phyloP scores from a whole-genome alignment of 2,329 filamentous ascomycete genomes.

The Clonostachys sp. region DNA sequence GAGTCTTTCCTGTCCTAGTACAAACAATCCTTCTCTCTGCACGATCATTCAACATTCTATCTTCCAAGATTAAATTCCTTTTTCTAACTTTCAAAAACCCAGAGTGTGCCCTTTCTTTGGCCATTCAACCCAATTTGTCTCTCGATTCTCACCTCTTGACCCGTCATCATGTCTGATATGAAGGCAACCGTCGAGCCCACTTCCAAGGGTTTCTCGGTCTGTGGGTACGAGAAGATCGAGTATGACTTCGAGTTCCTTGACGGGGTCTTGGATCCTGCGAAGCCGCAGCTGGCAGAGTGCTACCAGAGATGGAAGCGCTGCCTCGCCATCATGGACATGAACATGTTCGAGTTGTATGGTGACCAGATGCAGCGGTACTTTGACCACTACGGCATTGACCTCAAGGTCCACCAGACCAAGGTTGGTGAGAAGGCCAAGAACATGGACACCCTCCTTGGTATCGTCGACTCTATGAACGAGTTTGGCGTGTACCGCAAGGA shows the following conservation, averaged over 20 bases:
- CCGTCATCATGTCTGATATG: slow-evolving; percentile 60
- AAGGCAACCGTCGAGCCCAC: slow-evolving; percentile 62
- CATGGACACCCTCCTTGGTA: slow-evolving; percentile 63
- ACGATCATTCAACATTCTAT: not conserved
- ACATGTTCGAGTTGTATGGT: slow-evolving; percentile 67
- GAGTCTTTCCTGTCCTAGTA: too few species aligned
- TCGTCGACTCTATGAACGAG: slow-evolving; percentile 70
- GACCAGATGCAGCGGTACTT: slow-evolving; percentile 64
- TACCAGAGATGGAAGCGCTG: slow-evolving; percentile 63
- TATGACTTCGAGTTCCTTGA: slow-evolving; percentile 74
- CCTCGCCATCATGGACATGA: slow-evolving; percentile 65
- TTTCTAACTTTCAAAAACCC: not conserved
- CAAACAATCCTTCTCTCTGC: too few species aligned
- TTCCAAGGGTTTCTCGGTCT: slow-evolving; percentile 62
- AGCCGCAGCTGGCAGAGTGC: slow-evolving; percentile 58
- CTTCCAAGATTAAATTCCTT: not conserved
- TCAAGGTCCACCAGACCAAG: slow-evolving; percentile 67
- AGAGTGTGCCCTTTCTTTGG: slow-evolving; percentile 3
- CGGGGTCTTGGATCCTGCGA: slow-evolving; percentile 57
- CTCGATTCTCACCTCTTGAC: not conserved
- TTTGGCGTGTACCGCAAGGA: slow-evolving; percentile 69
- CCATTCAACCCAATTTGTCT: not conserved
- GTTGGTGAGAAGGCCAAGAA: slow-evolving; percentile 74
- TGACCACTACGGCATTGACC: slow-evolving; percentile 54
- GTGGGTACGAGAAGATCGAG: slow-evolving; percentile 72